A percentile compares a stretch with the other conserved stretches of the same genome.
These are phyloP conservation scores for Claviceps fusiformis DNA, from an alignment of 2,329 filamentous ascomycete genomes.

Conservation along the genomic window DNA sequence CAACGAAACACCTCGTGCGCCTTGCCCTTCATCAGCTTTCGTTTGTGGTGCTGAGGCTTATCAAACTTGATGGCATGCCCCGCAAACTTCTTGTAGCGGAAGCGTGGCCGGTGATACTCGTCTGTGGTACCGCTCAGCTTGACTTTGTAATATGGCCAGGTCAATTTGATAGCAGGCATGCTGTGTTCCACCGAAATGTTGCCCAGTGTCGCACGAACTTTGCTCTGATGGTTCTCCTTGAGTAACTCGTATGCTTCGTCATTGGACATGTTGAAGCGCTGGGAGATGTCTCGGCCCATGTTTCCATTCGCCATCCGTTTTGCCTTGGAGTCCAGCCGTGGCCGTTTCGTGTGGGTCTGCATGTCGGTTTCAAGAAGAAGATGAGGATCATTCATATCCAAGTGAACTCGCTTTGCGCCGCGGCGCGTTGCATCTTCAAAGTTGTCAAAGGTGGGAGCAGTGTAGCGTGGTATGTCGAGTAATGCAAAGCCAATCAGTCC, in stretches of 20 bases:
- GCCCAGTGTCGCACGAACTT: conserved; percentile 82
- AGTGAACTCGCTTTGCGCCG: conserved; percentile 62
- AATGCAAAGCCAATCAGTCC: conserved; percentile 47
- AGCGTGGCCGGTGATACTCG: conserved; percentile 70
- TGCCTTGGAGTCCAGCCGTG: conserved; percentile 39
- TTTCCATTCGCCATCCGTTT: conserved; percentile 56
- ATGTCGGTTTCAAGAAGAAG: conserved; percentile 71
- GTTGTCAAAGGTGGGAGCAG: conserved; percentile 64
- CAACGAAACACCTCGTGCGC: conserved; percentile 65
- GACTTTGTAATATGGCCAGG: conserved; percentile 93
- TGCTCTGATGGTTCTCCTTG: conserved; percentile 94
- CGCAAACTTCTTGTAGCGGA: conserved; percentile 56
- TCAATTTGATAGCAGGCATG: conserved; percentile 76
- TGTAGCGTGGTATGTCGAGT: conserved; percentile 43
- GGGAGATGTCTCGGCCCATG: conserved; percentile 57
- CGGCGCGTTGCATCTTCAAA: conserved; percentile 61
- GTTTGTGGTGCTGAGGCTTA: conserved; percentile 60
- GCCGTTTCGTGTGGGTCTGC: conserved; percentile 47
- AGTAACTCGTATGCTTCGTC: conserved; percentile 91
- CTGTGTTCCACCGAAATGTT: conserved; percentile 91
- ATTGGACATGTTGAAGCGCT: conserved; percentile 91
- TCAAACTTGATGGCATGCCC: conserved; percentile 59
- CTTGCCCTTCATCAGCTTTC: conserved; percentile 70
- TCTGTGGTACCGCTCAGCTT: conserved; percentile 61
- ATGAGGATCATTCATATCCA: conserved; percentile 81